Evolutionary conservation across 2,329 filamentous ascomycete species (phyloP), one percentile per base, ranked within the genome.

Genomic region (Fusarium duplospermum): DNA sequence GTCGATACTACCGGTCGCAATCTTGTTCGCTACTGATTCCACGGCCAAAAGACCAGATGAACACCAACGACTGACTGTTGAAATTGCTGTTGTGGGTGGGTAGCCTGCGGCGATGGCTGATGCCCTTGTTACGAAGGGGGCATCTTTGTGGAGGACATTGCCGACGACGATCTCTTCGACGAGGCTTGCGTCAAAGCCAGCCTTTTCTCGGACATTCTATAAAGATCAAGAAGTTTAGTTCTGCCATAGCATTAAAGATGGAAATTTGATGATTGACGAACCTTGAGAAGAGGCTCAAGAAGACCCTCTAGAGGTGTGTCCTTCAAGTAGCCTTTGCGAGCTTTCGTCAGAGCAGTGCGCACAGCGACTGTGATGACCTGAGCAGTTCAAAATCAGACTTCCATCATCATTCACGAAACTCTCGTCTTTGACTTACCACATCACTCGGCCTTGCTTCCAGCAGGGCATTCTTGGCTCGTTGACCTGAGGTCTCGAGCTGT

Each of bases 151-250:
- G 47, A 52, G 47, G 24, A 52, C 47, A 29, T 52, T 52, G 9
- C 47, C 47, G 47, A 52, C 24, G 24, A 52, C 47, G n/a, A 52
- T 52, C 27, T 52, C 47, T 52, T 52, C 47, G 47, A 52, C 24
- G 1, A 52, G 47, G 10, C 6, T 29, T 7, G 24, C 24, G 10
- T 52, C 47, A 8, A 29, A n/a, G 16, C 24, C 24, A 29, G 47
- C 47, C 27, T 52, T 52, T 6, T 52, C 47, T 6, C 47, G 47
- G 2, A 52, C 47, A 2, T 52, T 52, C 47, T 52, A 29, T 2
- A 52, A 2, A 2, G 1, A n/a, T 1, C 5, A 11, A 29, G 3
- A 3, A 2, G 6, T 3, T 29, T 2, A 29, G 9, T 18, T n/a
- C 2, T 4, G 16, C 2, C 16, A 4, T 18, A 4, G 4, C 6